These are phyloP conservation scores for Macrolepiota dolichaula DNA, from an alignment of 768 basidiomycete genomes.

Conservation along the genomic window DNA sequence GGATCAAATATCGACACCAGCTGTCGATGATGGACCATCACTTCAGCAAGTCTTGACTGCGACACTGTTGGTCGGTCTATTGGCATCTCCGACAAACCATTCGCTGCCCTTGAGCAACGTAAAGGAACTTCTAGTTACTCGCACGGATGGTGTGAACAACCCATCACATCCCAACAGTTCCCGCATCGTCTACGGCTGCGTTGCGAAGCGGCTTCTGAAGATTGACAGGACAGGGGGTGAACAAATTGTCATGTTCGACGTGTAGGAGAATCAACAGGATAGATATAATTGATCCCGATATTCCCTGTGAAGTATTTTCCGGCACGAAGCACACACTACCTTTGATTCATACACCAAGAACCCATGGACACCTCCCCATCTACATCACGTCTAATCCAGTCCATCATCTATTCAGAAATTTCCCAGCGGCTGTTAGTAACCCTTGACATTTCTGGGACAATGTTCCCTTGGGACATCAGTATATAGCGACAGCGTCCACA, in stretches of 20 bases:
- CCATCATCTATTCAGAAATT: neutral
- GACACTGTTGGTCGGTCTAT: slow-evolving; percentile 56
- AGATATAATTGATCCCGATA: neutral
- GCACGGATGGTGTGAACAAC: slow-evolving; percentile 38
- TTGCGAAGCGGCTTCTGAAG: slow-evolving; percentile 76
- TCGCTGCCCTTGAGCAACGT: slow-evolving; percentile 59
- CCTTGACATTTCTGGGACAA: neutral
- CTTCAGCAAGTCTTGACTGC: slow-evolving; percentile 72
- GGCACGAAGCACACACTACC: too few species aligned
- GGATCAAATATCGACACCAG: slow-evolving; percentile 41
- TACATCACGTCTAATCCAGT: neutral
- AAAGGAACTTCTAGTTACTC: slow-evolving; percentile 52
- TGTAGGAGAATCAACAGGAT: neutral
- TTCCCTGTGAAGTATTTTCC: too few species aligned
- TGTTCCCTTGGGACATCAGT: neutral
- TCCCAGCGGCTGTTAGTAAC: neutral
- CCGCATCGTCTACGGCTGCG: slow-evolving; percentile 69
- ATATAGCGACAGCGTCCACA: neutral
- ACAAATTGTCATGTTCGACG: slow-evolving; percentile 72
- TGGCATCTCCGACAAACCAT: slow-evolving; percentile 49
- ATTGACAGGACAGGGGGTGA: slow-evolving; percentile 75
- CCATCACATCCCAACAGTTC: slow-evolving; percentile 29
- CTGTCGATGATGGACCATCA: slow-evolving; percentile 36
- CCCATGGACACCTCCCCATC: too few species aligned
- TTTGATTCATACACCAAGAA: too few species aligned